Evolutionary conservation across 176 grass and related monocot genomes (phyloP), one percentile per base, ranked within the genome.

Genomic region (Poa annua): DNA sequence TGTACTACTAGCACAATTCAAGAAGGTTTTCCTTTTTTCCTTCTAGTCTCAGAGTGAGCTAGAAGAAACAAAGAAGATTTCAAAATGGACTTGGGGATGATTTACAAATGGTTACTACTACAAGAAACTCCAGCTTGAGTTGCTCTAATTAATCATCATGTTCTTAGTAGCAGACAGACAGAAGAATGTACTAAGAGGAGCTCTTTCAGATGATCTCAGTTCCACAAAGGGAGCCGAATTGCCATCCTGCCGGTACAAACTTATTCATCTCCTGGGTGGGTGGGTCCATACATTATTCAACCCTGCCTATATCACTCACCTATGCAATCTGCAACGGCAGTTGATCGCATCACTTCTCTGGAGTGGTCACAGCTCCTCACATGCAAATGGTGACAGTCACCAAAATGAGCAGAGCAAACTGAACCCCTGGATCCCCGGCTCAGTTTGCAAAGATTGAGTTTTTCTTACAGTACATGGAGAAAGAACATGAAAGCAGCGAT

Each of bases 41-140:
- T 33, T 3, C 13, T 34, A 2, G 0, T 69, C 60, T 70, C 67
- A 14, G 13, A 7, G n/a, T n/a, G n/a, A n/a, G 78, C 26, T 74
- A 77, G 52, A 66, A 48, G 60, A 66, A 80, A 64, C 10, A 44
- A 33, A 51, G 5, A 86, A 73, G 63, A 64, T 76, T 49, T 83
- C 64, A 9, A 63, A 44, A 54, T 50, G 22, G 48, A 34, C 44
- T 0, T 45, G 44, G 15, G 56, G 20, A 26, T 69, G 72, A 86
- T 89, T 74, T 85, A 83, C 90, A 89, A 19, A 80, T 84, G 76
- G 80, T 41, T 47, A 61, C 56, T 47, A 61, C 56, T 84, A 66
- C 69, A 86, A 62, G 73, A 78, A 80, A 86, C 70, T 63, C 62
- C 54, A 67, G 19, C 73, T 89, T 19, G 81, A 50, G 71, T 50